Conservation (phyloP, 2,329 filamentous ascomycete genomes). For the Trichoderma brevicompactum region DNA sequence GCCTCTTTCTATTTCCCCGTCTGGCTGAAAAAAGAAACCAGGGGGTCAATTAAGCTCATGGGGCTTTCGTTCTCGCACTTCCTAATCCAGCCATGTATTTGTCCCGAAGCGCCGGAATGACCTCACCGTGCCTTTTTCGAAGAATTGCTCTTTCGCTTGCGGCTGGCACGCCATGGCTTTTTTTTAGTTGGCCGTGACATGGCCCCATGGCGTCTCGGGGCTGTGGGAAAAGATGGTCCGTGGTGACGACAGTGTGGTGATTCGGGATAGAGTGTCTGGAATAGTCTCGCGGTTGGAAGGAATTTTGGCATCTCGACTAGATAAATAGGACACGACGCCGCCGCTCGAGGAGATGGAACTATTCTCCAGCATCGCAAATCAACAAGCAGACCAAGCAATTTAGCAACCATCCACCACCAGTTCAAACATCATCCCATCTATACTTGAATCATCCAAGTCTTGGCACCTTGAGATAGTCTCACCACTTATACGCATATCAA, state of each 20-base stretch:
- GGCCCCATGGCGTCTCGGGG: not conserved
- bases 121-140: not conserved
- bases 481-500: conserved; percentile 13
- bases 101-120: not conserved
- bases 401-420: not conserved
- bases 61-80: conserved; percentile 14
- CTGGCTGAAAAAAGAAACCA: not conserved
- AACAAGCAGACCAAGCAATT: not conserved
- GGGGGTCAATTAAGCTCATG: conserved; percentile 9
- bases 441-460: not conserved
- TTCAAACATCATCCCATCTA: not conserved
- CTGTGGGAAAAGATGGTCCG: not conserved
- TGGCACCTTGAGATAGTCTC: not conserved
- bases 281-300: not conserved
- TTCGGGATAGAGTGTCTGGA: too few species aligned
- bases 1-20: not conserved
- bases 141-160: not conserved
- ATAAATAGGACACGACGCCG: conserved; percentile 18
- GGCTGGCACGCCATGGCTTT: conserved; percentile 1
- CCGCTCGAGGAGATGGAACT: not conserved
- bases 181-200: not conserved
- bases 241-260: not conserved
- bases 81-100: not conserved
- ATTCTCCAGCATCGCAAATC: conserved; percentile 2
- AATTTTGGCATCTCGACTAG: not conserved